Evolutionary conservation across 176 grass and related monocot genomes (phyloP), one percentile per base, ranked within the genome.

Genomic region (Oryza officinalis): DNA sequence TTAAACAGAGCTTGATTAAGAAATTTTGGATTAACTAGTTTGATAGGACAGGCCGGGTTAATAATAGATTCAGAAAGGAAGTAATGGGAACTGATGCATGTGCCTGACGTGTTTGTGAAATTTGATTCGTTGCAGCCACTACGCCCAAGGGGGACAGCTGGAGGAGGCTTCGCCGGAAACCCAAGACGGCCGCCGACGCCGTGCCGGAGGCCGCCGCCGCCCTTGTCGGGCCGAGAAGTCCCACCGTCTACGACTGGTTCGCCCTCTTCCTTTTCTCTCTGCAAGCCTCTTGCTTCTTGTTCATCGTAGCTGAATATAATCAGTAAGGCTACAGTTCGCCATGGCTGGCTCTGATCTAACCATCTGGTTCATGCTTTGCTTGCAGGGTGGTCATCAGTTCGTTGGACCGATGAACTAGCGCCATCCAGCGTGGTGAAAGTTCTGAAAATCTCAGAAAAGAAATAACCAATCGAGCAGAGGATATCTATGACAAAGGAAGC

Each of bases 181-280:
- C 85, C 67, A 89, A 90, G 81, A 73, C 46, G 32, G 59, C 64
- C 31, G 30, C 35, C 75, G 86, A 38, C 20, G 84, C 20, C n/a
- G n/a, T 4, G 54, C 22, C 54, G 54, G 54, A 60, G 22, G 20
- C 54, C 20, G 54, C 50, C 8, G 22, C 50, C 17, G 13, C 57
- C 70, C n/a, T n/a, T n/a, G 80, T 83, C 30, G 84, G 83, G 33
- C 94, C 92, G 5, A 87, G 94, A 76, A 97, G 81, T 74, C 94
- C 94, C 88, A 97, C 92, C 46, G 94, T 97, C 18, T 97, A 94
- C 25, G 94, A 97, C 84, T 97, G 94, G 94, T 97, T 77, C 43
- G 94, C 94, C 22, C n/a, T 10, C 9, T 61, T 61, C 57, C 22
- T 25, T 1, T 3, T 57, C 50, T 54, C 9, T 23, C 57, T 61